Evolutionary conservation across 345 rosid genomes (phyloP), one percentile per base, ranked within the genome.

Genomic region (Moringa oleifera): DNA sequence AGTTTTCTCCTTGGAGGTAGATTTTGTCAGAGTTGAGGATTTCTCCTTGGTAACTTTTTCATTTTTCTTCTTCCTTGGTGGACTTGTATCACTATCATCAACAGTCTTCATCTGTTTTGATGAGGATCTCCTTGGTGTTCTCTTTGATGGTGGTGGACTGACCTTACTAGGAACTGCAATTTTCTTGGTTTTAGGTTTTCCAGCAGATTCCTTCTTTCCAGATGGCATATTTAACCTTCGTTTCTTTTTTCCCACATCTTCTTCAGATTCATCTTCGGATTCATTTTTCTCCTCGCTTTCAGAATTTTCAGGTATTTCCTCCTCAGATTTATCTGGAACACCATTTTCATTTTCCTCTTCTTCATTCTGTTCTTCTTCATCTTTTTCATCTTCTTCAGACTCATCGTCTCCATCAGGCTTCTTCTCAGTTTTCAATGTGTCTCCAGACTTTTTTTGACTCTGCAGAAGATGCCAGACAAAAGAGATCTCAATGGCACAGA

Each of bases 261-360:
- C 96, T 62, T 86, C 94, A 63, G 93, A 91, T 57, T 86, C 92
- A 33, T 88, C 90, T 36, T 79, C 89, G 20, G 91, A 76, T 58
- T 76, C 85, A 71, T 60, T 68, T 68, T 84, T 83, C 71, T 85
- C 95, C 69, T 86, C 91, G 20, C 88, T 88, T 71, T 79, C 83
- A 58, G 92, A 80, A 58, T 62, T 64, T 53, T 76, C 84, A 10
- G 72, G 68, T 70, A 73, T 77, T 73, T 82, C 86, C 21, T 76
- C 73, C 75, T 85, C 95, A 67, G 87, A 84, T 74, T 83, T 79
- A 67, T 83, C 93, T 7, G 78, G 64, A 69, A 71, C 67, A 46
- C 90, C 99, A 82, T 90, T 84, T 73, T 71, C 83, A 55, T 75
- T 76, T 64, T 71, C 82, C 50, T 77, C 89, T 19, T 73, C 88